Evolutionary conservation across 768 basidiomycete genomes (phyloP), one percentile per base, ranked within the genome.

Genomic region (Hypholoma fasciculare): DNA sequence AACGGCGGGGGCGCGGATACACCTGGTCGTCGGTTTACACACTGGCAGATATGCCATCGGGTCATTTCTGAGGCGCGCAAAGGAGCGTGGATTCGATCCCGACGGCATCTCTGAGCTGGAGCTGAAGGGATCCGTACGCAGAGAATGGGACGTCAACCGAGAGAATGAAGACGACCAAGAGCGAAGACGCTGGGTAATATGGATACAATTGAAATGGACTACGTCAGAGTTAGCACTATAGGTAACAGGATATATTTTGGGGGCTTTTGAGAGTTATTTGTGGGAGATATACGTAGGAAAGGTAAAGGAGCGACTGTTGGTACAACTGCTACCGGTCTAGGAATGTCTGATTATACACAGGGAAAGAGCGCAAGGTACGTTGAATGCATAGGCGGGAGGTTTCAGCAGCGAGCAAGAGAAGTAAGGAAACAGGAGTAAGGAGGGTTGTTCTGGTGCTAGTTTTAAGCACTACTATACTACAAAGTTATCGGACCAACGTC

Each of bases 1-100:
- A 51, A 67, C 72, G 9, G 55, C 70, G 1, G 60, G 73, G 39
- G 74, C 89, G 30, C 81, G 88, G 9, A 66, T 84, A 49, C 80
- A 90, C 65, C 66, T 92, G n/a, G 79, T 92, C 7, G 87, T 87
- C 2, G 90, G 90, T 0, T 63, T 92, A 52, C 90, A 92, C 63
- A 92, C 90, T 0, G 91, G 89, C 3, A 75, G 87, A 49, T 91
- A 89, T 64, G 85, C 88, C 1, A 77, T 92, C 30, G 78, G 85
- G 53, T 73, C 84, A 7, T 90, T 90, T 69, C 64, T 91, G 42
- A 64, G 71, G 11, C 65, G 66, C 9, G 77, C 76, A 17, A 56
- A 61, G 4, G 61, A 59, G 7, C 72, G 65, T 52, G 84, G 80
- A 4, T 76, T 91, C 40, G 71, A 71, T 6, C 58, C 85, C 7